phyloP scores from a whole-genome alignment of 805 yeast genomes.

The Jamesozyma lodderae region DNA sequence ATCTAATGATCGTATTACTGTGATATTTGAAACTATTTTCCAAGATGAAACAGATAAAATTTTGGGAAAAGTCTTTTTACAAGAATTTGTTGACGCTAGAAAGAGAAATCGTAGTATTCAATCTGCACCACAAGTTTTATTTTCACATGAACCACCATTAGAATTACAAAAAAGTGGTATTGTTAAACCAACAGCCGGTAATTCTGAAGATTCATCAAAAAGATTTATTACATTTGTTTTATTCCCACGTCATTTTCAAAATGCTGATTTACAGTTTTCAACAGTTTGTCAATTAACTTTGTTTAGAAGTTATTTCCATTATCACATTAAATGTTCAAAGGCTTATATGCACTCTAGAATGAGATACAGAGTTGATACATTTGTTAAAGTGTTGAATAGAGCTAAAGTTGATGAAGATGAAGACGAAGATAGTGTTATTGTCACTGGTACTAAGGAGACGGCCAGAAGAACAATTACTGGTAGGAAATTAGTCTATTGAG shows the following conservation, averaged over 20 bases:
- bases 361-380: slow-evolving; percentile 91
- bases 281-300: slow-evolving; percentile 77
- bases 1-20: slow-evolving; percentile 92
- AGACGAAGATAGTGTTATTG: slow-evolving; percentile 33
- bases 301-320: slow-evolving; percentile 95
- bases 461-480: slow-evolving; percentile 30
- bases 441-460: slow-evolving; percentile 5
- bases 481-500: slow-evolving; percentile 27
- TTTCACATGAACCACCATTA: slow-evolving; percentile 89
- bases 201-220: slow-evolving; percentile 31
- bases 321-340: slow-evolving; percentile 96
- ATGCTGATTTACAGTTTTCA: slow-evolving; percentile 33
- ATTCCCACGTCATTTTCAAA: slow-evolving; percentile 83
- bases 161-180: slow-evolving; percentile 47
- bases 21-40: slow-evolving; percentile 87
- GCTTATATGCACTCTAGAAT: slow-evolving; percentile 97
- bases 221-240: slow-evolving; percentile 58
- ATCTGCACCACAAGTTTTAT: slow-evolving; percentile 96
- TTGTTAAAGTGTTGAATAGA: slow-evolving; percentile 88
- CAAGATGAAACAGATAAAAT: slow-evolving; percentile 94
- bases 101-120: slow-evolving; percentile 88
- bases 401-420: slow-evolving; percentile 91
- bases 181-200: background rate
- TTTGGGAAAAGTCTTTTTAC: slow-evolving; percentile 80
- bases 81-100: slow-evolving; percentile 94